phyloP scores from a whole-genome alignment of 2,329 filamentous ascomycete species.

The Bipolaris bicolor region DNA sequence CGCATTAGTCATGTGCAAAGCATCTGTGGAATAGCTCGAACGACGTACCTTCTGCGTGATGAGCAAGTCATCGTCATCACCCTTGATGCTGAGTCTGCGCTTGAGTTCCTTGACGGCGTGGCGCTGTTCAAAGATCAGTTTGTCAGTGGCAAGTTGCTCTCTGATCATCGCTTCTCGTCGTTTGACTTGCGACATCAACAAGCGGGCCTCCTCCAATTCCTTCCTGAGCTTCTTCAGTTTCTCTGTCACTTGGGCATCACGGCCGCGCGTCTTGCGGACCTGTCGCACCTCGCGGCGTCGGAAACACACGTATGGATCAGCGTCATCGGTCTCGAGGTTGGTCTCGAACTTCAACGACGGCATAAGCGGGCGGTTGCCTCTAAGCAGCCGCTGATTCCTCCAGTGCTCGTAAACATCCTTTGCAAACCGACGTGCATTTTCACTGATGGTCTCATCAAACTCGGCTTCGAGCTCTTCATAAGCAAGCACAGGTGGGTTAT shows the following conservation, averaged over 20 bases:
- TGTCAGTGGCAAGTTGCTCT: slow-evolving; percentile 76
- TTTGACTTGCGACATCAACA: slow-evolving; percentile 77
- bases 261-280: slow-evolving; percentile 90
- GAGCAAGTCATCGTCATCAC: slow-evolving; percentile 82
- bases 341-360: slow-evolving; percentile 90
- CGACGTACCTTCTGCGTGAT: slow-evolving; percentile 85
- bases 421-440: slow-evolving; percentile 64
- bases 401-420: slow-evolving; percentile 90
- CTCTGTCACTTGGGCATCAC: slow-evolving; percentile 92
- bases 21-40: neutral
- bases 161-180: slow-evolving; percentile 81
- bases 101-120: slow-evolving; percentile 85
- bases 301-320: slow-evolving; percentile 98
- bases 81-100: slow-evolving; percentile 85
- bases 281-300: slow-evolving; percentile 91
- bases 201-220: slow-evolving; percentile 87
- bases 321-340: slow-evolving; percentile 90
- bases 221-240: slow-evolving; percentile 90
- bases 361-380: slow-evolving; percentile 75
- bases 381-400: slow-evolving; percentile 71
- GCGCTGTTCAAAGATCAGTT: slow-evolving; percentile 81
- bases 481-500: slow-evolving; percentile 78
- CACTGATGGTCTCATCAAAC: slow-evolving; percentile 64
- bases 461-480: slow-evolving; percentile 65
- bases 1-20: slow-evolving; percentile 31